Percentiles rank a stretch among this genome's conserved stretches.
These are phyloP conservation scores for Vitis cinerea DNA, from an alignment of 164 flowering plant genomes.

Conservation along the genomic window DNA sequence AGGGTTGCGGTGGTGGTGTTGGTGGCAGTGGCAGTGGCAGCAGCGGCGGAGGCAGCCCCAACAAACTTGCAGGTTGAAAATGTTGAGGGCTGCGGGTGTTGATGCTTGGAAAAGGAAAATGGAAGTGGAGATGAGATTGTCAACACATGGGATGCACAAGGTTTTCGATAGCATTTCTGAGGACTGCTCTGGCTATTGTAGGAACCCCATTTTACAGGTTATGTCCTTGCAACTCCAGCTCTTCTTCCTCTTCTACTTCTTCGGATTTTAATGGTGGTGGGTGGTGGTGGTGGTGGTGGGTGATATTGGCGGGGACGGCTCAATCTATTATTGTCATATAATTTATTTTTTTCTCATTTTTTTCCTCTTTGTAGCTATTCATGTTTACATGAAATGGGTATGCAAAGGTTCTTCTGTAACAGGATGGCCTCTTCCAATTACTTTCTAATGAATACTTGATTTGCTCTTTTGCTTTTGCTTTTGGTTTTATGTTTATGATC, in stretches of 20 bases:
- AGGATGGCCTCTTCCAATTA: neutral
- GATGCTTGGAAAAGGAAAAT: neutral
- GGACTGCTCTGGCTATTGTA: neutral
- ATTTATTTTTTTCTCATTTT: neutral
- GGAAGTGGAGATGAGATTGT: neutral
- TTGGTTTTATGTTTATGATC: neutral
- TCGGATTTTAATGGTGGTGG: constrained; percentile 16
- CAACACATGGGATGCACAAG: neutral
- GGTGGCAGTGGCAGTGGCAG: neutral
- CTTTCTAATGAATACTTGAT: neutral
- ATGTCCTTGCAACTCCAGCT: neutral
- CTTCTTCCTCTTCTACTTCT: constrained; percentile 13
- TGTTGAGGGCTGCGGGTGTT: constrained; percentile 1
- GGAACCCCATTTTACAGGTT: constrained; percentile 8
- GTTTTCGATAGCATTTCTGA: constrained; percentile 1
- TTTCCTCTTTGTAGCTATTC: neutral
- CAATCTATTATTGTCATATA: constrained; percentile 22
- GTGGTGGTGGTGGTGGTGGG: constrained; percentile 9
- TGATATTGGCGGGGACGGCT: constrained; percentile 46
- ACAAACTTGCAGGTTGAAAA: neutral
- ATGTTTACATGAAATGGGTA: constrained; percentile 10
- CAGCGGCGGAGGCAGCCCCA: neutral
- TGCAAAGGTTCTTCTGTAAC: neutral
- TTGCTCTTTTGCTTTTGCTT: neutral
- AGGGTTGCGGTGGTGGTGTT: constrained; percentile 8